These are phyloP conservation scores for Starmerella sp. DNA, from an alignment of 805 yeast species.

Conservation along the genomic window DNA sequence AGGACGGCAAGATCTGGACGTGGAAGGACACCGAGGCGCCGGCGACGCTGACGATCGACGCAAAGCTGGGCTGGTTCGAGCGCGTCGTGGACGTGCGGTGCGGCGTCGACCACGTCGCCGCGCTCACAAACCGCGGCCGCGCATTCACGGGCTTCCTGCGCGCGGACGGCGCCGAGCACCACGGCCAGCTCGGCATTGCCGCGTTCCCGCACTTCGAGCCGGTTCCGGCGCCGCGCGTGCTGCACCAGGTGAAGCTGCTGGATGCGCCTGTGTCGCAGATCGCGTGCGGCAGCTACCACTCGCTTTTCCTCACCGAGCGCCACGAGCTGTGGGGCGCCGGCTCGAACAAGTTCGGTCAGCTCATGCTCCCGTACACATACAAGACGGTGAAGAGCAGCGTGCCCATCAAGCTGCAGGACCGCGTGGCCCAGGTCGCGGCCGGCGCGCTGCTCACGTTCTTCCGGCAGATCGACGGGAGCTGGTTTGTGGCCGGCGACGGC, in stretches of 20 bases:
- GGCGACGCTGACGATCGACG: neutral
- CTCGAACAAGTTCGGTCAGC: conserved; percentile 69
- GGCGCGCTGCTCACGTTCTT: conserved; percentile 57
- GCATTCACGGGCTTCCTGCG: conserved; percentile 39
- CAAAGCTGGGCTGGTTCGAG: conserved; percentile 35
- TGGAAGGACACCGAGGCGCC: conserved; percentile 13
- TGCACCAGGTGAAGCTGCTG: conserved; percentile 48
- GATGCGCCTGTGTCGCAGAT: conserved; percentile 46
- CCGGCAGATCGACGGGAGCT: conserved; percentile 22
- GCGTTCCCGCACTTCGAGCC: conserved; percentile 51
- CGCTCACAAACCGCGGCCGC: conserved; percentile 47
- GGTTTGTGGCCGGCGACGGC: conserved; percentile 71
- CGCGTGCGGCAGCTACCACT: conserved; percentile 65
- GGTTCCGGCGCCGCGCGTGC: conserved; percentile 39
- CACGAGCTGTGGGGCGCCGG: conserved; percentile 83
- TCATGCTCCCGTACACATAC: conserved; percentile 58
- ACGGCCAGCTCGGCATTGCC: conserved; percentile 83
- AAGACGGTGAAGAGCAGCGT: conserved; percentile 57
- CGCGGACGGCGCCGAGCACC: conserved; percentile 24
- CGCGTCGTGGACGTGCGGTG: conserved; percentile 40
- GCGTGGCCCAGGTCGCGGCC: conserved; percentile 43
- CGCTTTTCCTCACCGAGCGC: conserved; percentile 53
- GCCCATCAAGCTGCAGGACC: conserved; percentile 45
- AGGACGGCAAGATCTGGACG: conserved; percentile 31
- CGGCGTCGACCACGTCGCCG: conserved; percentile 62